Evolutionary conservation across 305 asterid genomes (phyloP).

Genomic region (Fraxinus velutina): DNA sequence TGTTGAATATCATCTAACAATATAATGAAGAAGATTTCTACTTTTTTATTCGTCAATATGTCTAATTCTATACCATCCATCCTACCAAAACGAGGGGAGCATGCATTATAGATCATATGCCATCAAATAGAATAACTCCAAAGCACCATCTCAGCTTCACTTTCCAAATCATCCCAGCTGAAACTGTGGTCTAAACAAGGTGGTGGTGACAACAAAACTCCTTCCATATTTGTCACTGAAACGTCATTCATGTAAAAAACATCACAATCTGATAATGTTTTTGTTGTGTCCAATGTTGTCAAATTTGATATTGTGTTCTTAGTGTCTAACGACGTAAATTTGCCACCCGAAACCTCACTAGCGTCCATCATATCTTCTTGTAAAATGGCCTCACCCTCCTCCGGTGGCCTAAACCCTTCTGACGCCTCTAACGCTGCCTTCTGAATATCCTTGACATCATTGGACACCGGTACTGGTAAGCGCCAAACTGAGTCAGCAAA

Average conservation of each 20-base stretch:
- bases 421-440: constrained; percentile 35
- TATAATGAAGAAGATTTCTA: not conserved
- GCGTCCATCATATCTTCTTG: not conserved
- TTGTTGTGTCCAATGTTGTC: not conserved
- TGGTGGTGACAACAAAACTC: constrained; percentile 39
- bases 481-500: constrained; percentile 57
- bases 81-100: not conserved
- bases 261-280: not conserved
- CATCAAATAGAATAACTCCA: constrained; percentile 34
- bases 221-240: not conserved
- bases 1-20: not conserved
- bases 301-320: not conserved
- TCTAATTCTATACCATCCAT: not conserved
- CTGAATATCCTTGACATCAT: constrained; percentile 34
- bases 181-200: constrained; percentile 8
- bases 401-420: constrained; percentile 28
- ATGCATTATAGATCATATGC: not conserved
- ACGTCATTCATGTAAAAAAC: not conserved
- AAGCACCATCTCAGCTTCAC: constrained; percentile 39
- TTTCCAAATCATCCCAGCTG: constrained; percentile 32
- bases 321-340: not conserved
- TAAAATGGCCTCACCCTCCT: not conserved
- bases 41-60: not conserved
- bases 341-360: not conserved
- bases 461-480: constrained; percentile 41